A percentile compares a stretch with the other conserved stretches of the same genome.
phyloP scores from a whole-genome alignment of 345 rosid species.

The Erodium maritimum region DNA sequence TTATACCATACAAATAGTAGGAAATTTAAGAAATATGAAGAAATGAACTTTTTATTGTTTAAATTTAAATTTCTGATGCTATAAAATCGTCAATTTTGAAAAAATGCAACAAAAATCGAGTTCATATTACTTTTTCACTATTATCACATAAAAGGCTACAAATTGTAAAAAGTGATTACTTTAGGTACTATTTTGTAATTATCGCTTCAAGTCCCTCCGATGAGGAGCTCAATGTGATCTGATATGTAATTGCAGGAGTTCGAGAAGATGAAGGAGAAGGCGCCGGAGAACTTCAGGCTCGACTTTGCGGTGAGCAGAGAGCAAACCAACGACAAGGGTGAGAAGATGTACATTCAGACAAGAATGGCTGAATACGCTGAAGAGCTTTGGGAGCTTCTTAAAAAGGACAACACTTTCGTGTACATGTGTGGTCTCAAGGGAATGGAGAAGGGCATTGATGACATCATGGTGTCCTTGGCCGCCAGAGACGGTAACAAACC shows the following conservation, averaged over 20 bases:
- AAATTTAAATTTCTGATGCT: too few relatives aligned
- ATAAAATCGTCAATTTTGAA: too few relatives aligned
- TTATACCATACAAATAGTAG: too few relatives aligned
- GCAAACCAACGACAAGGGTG: conserved; percentile 71
- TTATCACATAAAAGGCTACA: too few relatives aligned
- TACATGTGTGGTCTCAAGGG: conserved; percentile 97
- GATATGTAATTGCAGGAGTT: conserved; percentile 36
- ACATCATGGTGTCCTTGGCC: conserved; percentile 67
- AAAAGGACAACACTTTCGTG: conserved; percentile 83
- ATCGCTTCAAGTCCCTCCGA: too few relatives aligned
- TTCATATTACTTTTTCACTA: too few relatives aligned
- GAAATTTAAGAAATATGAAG: too few relatives aligned
- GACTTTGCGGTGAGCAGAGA: conserved; percentile 89
- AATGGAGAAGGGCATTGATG: conserved; percentile 95
- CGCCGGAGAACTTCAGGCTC: conserved; percentile 61
- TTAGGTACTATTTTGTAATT: too few relatives aligned
- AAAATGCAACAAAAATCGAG: too few relatives aligned
- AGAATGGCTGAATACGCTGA: conserved; percentile 88
- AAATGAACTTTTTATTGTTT: too few relatives aligned
- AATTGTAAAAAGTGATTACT: too few relatives aligned
- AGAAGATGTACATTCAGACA: conserved; percentile 91
- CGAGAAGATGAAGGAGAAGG: conserved; percentile 68
- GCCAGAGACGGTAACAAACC: conserved; percentile 51
- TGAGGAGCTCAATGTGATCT: too few relatives aligned
- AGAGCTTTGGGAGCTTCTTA: conserved; percentile 83